Conservation (phyloP, 352 stramenopile species). For the Phytophthora sansomeana region DNA sequence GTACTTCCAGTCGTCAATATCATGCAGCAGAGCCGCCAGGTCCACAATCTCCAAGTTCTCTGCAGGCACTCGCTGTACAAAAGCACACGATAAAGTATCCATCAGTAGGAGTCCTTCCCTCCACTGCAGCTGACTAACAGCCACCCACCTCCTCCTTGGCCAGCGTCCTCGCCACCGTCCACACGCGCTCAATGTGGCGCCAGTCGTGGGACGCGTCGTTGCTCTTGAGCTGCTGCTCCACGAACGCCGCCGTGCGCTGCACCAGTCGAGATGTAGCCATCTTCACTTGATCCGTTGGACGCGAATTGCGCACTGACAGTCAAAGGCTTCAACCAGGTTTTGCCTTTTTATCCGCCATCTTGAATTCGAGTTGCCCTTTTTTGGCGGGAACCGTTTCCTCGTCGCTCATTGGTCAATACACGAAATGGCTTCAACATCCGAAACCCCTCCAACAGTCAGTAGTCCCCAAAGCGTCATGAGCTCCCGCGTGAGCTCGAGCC, state of each 20-base stretch:
- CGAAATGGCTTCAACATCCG: slow-evolving; percentile 29
- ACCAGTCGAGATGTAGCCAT: slow-evolving; percentile 68
- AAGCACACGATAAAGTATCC: too few relatives aligned
- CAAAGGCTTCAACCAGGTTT: not conserved
- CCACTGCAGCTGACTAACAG: not conserved
- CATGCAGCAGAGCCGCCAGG: slow-evolving; percentile 86
- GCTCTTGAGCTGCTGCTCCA: slow-evolving; percentile 69
- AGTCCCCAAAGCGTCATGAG: slow-evolving; percentile 30
- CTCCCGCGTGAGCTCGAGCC: slow-evolving; percentile 39
- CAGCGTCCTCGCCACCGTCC: slow-evolving; percentile 72
- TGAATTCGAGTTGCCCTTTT: slow-evolving; percentile 7
- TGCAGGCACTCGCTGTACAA: slow-evolving; percentile 57
- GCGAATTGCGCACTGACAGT: slow-evolving; percentile 25
- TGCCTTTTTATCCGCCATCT: slow-evolving; percentile 18
- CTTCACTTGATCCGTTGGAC: slow-evolving; percentile 1
- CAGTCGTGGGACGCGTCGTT: slow-evolving; percentile 91
- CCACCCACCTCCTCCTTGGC: slow-evolving; percentile 75
- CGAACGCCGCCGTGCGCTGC: slow-evolving; percentile 74
- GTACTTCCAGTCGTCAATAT: slow-evolving; percentile 94
- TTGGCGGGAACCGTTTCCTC: slow-evolving; percentile 10
- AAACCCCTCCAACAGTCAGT: slow-evolving; percentile 36
- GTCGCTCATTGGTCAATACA: slow-evolving; percentile 22
- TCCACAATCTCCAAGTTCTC: slow-evolving; percentile 83
- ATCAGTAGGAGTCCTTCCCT: not conserved
- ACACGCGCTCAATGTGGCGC: slow-evolving; percentile 90